Conservation (phyloP, 2,329 filamentous ascomycete genomes). For the Colletotrichum sp. region DNA sequence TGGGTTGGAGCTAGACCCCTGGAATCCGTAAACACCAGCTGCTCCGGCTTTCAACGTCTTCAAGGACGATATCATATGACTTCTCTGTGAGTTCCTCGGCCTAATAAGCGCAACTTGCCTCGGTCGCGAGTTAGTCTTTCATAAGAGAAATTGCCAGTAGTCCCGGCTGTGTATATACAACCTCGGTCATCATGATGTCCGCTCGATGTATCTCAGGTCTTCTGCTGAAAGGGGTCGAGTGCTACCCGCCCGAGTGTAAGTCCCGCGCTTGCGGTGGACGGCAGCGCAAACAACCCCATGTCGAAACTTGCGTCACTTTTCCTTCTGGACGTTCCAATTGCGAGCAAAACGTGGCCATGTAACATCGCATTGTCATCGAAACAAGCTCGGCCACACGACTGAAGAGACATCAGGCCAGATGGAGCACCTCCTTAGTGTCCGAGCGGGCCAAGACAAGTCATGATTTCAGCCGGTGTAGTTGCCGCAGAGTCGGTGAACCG, state of each 20-base stretch:
- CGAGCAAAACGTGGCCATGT: not conserved
- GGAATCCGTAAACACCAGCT: not conserved
- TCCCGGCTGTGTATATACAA: not conserved
- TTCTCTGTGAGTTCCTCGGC: not conserved
- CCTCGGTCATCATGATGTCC: not conserved
- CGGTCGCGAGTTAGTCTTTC: not conserved
- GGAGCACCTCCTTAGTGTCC: not conserved
- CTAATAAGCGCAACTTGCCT: not conserved
- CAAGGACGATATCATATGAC: not conserved
- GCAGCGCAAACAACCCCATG: not conserved
- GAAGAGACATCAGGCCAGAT: not conserved
- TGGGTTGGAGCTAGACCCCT: not conserved
- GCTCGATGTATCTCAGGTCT: not conserved
- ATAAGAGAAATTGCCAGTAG: not conserved
- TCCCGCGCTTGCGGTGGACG: not conserved
- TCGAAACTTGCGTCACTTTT: not conserved
- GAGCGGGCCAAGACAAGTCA: not conserved
- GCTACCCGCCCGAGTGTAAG: not conserved
- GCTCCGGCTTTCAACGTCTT: not conserved
- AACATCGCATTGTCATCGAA: not conserved
- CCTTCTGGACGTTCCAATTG: not conserved
- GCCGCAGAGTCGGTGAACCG: not conserved
- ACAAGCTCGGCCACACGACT: not conserved
- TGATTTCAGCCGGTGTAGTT: not conserved
- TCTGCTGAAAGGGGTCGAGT: not conserved